These are phyloP conservation scores for Knufia fluminis DNA, from an alignment of 2,329 filamentous ascomycete species.

Conservation along the genomic window DNA sequence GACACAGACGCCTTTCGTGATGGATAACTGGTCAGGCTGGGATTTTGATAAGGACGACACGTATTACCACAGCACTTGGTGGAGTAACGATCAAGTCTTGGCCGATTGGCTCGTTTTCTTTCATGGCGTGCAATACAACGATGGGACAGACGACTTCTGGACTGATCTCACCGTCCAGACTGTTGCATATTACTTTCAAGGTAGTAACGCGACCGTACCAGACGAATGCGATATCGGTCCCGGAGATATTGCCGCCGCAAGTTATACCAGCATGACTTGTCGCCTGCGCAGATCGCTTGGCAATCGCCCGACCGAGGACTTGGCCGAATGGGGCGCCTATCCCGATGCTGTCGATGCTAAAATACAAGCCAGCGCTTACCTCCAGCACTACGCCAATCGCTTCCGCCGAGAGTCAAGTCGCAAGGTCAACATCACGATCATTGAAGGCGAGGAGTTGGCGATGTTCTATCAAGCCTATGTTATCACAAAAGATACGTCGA, in stretches of 20 bases:
- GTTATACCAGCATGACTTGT: background rate
- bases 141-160: background rate
- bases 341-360: background rate
- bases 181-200: background rate
- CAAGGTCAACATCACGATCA: background rate
- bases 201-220: background rate
- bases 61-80: background rate
- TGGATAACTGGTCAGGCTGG: background rate
- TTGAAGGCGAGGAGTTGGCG: background rate
- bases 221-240: background rate
- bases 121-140: background rate
- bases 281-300: background rate
- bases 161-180: background rate
- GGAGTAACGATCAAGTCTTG: background rate
- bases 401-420: background rate
- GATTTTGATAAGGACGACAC: background rate
- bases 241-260: background rate
- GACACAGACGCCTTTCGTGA: background rate
- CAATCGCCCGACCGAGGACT: background rate
- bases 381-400: background rate
- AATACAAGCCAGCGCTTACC: background rate
- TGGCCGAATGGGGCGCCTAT: background rate
- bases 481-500: background rate
- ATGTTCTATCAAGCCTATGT: slow-evolving; percentile 1
- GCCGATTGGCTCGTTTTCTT: background rate